phyloP scores from a whole-genome alignment of 305 asterid genomes.

The Euphrasia arctica region DNA sequence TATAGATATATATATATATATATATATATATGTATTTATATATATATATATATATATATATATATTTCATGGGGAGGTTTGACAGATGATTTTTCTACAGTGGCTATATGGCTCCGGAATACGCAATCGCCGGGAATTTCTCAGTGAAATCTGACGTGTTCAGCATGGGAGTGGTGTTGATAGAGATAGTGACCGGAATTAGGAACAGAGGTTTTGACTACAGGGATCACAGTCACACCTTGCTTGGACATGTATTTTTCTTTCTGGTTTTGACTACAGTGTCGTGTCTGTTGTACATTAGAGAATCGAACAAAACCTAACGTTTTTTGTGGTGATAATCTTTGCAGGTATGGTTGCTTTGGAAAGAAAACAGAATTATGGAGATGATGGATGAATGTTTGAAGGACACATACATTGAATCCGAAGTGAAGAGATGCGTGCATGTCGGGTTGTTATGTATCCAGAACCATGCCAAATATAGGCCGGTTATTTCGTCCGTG shows the following conservation, averaged over 20 bases:
- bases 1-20: no score
- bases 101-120: no score
- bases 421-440: slow-evolving; percentile 38
- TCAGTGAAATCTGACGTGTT: no score
- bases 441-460: slow-evolving; percentile 29
- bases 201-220: no score
- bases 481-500: slow-evolving; percentile 34
- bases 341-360: slow-evolving; percentile 9
- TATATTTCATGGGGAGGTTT: not conserved
- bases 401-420: slow-evolving; percentile 20
- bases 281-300: not conserved
- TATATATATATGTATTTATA: no score
- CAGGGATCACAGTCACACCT: no score
- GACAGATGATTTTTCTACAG: not conserved
- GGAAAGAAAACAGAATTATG: slow-evolving; percentile 27
- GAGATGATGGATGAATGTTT: slow-evolving; percentile 34
- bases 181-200: no score
- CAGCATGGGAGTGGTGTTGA: no score
- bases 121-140: no score
- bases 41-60: slow-evolving; percentile 27
- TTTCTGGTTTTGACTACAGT: no score
- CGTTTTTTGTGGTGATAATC: no score
- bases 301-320: not conserved
- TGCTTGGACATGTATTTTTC: no score
- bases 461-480: slow-evolving; percentile 19